Evolutionary conservation across 108 stramenopile species (phyloP).

Genomic region (Nitzschia sp.): DNA sequence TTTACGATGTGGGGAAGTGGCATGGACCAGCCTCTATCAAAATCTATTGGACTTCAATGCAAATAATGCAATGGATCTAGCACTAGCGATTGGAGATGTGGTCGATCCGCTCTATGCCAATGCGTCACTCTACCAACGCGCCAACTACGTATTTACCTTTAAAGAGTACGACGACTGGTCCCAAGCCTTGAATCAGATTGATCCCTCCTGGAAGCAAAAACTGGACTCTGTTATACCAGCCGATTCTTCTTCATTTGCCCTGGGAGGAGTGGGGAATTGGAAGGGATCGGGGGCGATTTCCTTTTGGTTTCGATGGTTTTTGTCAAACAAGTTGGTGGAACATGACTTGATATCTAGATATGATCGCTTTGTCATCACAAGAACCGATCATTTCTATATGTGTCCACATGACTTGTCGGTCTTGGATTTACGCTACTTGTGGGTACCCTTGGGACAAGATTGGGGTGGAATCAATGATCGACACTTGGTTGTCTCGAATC

Average conservation of each 20-base stretch:
- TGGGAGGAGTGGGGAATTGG: constrained; percentile 32
- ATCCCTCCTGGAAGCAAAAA: constrained; percentile 31
- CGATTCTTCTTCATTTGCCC: background rate
- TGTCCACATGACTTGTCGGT: constrained; percentile 33
- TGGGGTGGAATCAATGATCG: constrained; percentile 47
- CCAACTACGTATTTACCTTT: constrained; percentile 41
- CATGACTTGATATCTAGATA: constrained; percentile 23
- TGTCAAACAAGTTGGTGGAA: constrained; percentile 18
- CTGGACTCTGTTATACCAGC: constrained; percentile 14
- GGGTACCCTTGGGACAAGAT: constrained; percentile 45
- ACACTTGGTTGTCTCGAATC: constrained; percentile 15
- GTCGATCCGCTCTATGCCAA: background rate
- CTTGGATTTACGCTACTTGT: constrained; percentile 26
- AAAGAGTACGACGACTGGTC: constrained; percentile 49
- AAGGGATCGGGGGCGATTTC: constrained; percentile 40
- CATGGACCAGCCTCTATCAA: constrained; percentile 48
- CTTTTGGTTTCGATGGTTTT: constrained; percentile 49
- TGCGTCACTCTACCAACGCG: constrained; percentile 27
- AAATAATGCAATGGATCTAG: constrained; percentile 29
- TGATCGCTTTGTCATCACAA: constrained; percentile 51
- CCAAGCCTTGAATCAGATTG: constrained; percentile 50
- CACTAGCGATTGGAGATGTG: constrained; percentile 35
- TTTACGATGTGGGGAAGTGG: constrained; percentile 47
- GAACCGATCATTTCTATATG: constrained; percentile 53
- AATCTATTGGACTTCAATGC: constrained; percentile 48